Percentiles rank a stretch among this genome's conserved stretches.
Evolutionary conservation across 73 alveolate species (phyloP).

Genomic region (Diophrys sp.): DNA sequence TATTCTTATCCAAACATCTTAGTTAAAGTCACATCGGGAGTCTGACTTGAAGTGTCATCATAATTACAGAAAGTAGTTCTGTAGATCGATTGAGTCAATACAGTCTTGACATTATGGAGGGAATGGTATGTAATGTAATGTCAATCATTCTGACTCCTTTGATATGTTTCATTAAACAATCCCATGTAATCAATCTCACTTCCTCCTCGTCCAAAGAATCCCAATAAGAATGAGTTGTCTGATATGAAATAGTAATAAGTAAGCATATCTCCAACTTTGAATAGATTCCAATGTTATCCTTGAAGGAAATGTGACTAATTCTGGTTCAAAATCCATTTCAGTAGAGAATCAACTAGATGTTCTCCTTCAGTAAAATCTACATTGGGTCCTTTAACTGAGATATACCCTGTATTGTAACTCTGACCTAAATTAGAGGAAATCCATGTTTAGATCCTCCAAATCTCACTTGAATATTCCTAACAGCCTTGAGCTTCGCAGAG

Average conservation of each 20-base stretch:
- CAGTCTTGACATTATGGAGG: background rate
- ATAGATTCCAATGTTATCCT: background rate
- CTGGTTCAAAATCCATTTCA: background rate
- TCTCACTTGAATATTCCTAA: background rate
- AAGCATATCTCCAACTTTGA: background rate
- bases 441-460: background rate
- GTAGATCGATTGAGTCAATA: background rate
- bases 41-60: background rate
- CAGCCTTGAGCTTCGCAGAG: background rate
- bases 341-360: background rate
- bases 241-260: background rate
- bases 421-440: background rate
- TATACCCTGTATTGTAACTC: background rate
- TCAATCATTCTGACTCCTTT: background rate
- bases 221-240: background rate
- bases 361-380: background rate
- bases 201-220: background rate
- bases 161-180: background rate
- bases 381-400: background rate
- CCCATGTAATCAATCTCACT: background rate
- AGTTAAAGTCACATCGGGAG: background rate
- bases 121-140: background rate
- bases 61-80: background rate
- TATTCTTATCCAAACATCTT: background rate
- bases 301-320: background rate